Base-by-base conservation (phyloP, 495 filamentous ascomycete species). In the Chaetomidium leptoderma region DNA sequence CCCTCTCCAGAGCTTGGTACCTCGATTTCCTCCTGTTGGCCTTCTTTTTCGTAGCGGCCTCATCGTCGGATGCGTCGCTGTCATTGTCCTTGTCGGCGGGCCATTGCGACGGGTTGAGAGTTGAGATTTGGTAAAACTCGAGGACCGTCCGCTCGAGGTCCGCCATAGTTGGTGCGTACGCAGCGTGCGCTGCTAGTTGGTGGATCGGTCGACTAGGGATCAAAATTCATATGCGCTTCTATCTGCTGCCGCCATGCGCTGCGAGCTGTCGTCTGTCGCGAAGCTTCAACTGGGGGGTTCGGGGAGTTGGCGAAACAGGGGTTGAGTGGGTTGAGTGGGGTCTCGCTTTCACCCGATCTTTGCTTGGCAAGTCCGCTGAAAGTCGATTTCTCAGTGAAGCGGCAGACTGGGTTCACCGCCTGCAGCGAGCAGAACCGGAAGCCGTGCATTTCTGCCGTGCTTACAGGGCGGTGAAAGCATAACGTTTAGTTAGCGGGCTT, bases 91-190 rank as follows among this genome's bases (percentile, higher is more conserved):
- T 86, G 64, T 91, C 87, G 19, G 83, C 76, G 0, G 95, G 92
- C 92, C 91, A 97, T 72, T 86, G 77, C n/a, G 83, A 78, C 16
- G 92, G 95, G 67, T 83, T 92, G 33, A 88, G 80, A 17, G 82
- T 87, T 6, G 84, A 78, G 26, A 98, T 81, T 66, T 91, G 89
- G 75, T 97, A 98, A 75, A 96, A 87, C 53, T 89, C 90, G 45
- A 91, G 83, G 42, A 98, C 82, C 16, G 83, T 86, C 26, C 84
- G 77, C 68, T 95, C 85, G 63, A 78, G 75, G 35, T 86, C 87
- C 51, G 84, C 79, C 80, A 76, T 76, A 32, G 26, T 53, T 29
- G 55, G 35, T 14, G 27, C 3, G 2, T 48, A 26, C 35, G 23
- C 43, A 19, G 16, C 19, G 26, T 45, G 52, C 6, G 39, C 13